Evolutionary conservation across 306 rosid genomes (phyloP), one percentile per base, ranked within the genome.

Genomic region (Gastrolobium villosum): DNA sequence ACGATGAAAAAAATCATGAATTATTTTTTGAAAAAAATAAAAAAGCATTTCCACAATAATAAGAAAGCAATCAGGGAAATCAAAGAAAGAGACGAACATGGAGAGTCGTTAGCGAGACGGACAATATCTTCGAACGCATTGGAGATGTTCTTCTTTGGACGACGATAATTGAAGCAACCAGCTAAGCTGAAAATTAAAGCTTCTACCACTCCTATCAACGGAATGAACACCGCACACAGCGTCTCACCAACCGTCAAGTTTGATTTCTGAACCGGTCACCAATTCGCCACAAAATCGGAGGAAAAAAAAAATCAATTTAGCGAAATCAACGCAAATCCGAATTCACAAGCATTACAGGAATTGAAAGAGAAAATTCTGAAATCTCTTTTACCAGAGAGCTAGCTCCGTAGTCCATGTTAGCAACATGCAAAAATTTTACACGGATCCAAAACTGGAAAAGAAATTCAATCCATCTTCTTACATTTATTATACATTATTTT

Each of bases 91-190:
- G 43, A 46, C 86, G 7, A 79, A 88, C 89, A 85, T 7, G 86
- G 91, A 30, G 89, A 80, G 8, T 50, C 36, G n/a, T 65, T 69
- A 5, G 91, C 84, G n/a, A 88, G 89, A 35, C 81, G 84, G 59
- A 88, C 67, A 64, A 85, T 7, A 48, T 83, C 89, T 26, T 81
- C 57, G 66, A 69, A 53, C 15, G 79, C 30, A 59, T 41, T 54
- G 48, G 32, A 7, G 55, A 54, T 40, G 69, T 7, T 55, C 62
- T 46, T 74, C 1, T 75, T 40, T 0, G 83, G 75, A 52, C 43
- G 76, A 30, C 40, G 64, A 30, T n/a, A 4, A 13, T 53, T 10
- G 81, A 85, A 80, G 87, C 91, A 88, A 62, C 84, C 54, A 4
- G 84, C 15, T 5, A 88, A 68, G 61, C 81, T 14, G 59, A 64